Conservation (phyloP, 1,139 yeast genomes). For the Blastobotrys proliferans region DNA sequence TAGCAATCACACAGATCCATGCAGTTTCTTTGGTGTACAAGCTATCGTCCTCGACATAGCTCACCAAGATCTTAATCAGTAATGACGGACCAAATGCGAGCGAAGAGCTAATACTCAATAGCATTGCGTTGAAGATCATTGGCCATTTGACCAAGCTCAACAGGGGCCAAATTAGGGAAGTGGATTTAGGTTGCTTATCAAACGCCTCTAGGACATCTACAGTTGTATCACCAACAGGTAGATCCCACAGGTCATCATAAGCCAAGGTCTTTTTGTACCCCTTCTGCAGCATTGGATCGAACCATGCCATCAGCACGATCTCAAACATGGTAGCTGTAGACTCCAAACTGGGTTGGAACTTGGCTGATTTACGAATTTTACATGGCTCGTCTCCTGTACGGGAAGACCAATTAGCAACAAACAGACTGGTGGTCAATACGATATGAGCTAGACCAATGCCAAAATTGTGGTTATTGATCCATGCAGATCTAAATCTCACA, state of each 20-base stretch:
- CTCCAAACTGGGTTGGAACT: not conserved
- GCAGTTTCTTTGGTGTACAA: constrained; percentile 1
- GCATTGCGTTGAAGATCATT: too few relatives aligned
- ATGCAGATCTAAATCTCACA: constrained; percentile 1
- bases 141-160: not conserved
- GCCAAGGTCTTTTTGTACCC: not conserved
- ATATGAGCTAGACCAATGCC: not conserved
- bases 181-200: too few relatives aligned
- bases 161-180: not conserved
- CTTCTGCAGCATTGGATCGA: not conserved
- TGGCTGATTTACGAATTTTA: too few relatives aligned
- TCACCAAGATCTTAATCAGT: constrained; percentile 12
- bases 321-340: not conserved
- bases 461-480: not conserved
- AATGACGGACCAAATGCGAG: constrained; percentile 65
- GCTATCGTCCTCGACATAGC: constrained; percentile 8
- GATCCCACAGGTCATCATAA: not conserved
- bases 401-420: constrained; percentile 1
- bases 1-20: constrained; percentile 11
- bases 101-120: too few relatives aligned
- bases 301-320: not conserved
- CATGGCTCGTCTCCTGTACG: constrained; percentile 1
- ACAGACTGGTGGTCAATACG: not conserved
- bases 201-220: not conserved
- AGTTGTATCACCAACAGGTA: not conserved